Base-by-base conservation (phyloP, 2,329 filamentous ascomycete genomes). In the Beauveria scarabaeidicola region DNA sequence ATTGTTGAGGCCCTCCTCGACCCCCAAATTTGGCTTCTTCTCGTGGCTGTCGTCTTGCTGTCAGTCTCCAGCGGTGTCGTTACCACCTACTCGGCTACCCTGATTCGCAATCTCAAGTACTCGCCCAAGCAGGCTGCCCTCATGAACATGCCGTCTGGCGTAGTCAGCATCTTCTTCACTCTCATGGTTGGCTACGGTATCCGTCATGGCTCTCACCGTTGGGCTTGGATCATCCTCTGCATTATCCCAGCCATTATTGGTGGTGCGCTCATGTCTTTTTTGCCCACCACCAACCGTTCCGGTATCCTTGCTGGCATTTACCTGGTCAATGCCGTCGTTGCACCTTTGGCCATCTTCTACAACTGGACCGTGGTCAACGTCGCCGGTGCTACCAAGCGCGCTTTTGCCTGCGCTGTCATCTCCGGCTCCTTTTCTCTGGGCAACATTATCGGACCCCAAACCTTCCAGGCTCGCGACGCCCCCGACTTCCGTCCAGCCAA, bases 381-480 rank as follows among this genome's bases (percentile, higher is more conserved):
- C 50, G 77, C 75, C 5, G 80, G 79, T 5, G 74, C 75, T 23
- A 82, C 80, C 5, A 82, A 82, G 69, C 76, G 79, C 27, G 75
- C 78, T 11, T 78, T 80, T 54, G 78, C 78, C 3, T 73, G 75
- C 10, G 77, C 78, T 19, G 68, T 79, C 54, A 73, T 82, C 63
- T 76, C 76, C 52, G 77, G 77, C 27, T 75, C 75, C 19, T 82
- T 81, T 66, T 78, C 78, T 0, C 68, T 81, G 5, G 80, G 79
- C 17, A 84, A 81, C 66, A 79, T 83, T 59, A 82, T 83, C 62
- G 80, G 81, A 0, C 81, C 81, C 0, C 78, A 82, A 66, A 82
- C 80, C 3, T 83, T 84, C 70, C 78, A 78, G 64, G 73, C 73
- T 2, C 72, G 72, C 44, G 79, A 84, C 61, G 78, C 75, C 0